Evolutionary conservation across 768 basidiomycete genomes (phyloP), one percentile per base, ranked within the genome.

Genomic region (Xerocomus potaroensis): DNA sequence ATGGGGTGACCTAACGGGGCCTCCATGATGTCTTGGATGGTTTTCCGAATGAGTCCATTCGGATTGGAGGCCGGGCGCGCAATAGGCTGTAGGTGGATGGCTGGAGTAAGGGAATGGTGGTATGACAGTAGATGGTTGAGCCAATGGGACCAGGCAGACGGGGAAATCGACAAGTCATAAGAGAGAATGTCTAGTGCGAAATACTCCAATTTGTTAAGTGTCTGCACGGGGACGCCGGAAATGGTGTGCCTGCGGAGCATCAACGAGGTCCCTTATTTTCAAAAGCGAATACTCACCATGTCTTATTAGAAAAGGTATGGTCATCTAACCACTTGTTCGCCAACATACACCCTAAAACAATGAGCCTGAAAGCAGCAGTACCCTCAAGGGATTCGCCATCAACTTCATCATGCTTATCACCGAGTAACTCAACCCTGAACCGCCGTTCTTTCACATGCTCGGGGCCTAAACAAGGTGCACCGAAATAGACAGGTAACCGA

Each of bases 241-340:
- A 91, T 87, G 8, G 81, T 81, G 54, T 91, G 84, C 87, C 87
- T 91, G 54, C 51, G 41, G 35, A 34, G 38, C 32, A 24, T 51
- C 8, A 52, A 48, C 18, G 29, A 36, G 27, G 15, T 23, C 23
- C 38, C 35, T 31, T 30, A 32, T 35, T 8, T 24, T 2, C 5
- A 14, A 6, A 10, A 30, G n/a, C 22, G 3, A 3, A 23, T 30
- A 62, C 81, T 49, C 63, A 88, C 88, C 88, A 91, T 44, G 88
- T 91, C 70, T 88, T 90, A 68, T 90, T 90, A 32, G 87, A 89
- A 66, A 90, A 91, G 0, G 88, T 90, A 58, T 91, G 88, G 56
- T 91, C 88, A 53, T 90, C 87, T 53, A 91, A 61, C 88, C 88
- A 90, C 67, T 91, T 91, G 65, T 90, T 90, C 16, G 87, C 86